phyloP scores from a whole-genome alignment of 192 early-diverging fungal genomes.

The Podila verticillata region DNA sequence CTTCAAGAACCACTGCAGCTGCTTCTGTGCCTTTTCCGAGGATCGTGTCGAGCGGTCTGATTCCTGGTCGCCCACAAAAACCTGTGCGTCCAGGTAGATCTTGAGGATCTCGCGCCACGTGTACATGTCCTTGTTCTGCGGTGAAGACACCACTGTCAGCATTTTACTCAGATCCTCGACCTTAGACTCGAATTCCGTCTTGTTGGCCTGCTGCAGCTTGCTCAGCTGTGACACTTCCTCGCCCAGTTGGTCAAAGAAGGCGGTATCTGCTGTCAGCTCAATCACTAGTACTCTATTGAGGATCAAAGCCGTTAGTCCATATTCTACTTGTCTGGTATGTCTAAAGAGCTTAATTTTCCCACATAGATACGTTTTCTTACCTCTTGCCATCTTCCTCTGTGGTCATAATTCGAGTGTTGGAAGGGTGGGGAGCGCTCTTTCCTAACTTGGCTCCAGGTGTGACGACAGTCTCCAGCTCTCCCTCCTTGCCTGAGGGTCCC shows the following conservation, averaged over 20 bases:
- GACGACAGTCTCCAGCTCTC: constrained; percentile 20
- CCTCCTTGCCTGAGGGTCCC: neutral
- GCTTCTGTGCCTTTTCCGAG: constrained; percentile 62
- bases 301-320: neutral
- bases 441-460: constrained; percentile 22
- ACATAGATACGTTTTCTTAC: constrained; percentile 1
- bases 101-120: constrained; percentile 77
- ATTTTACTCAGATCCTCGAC: constrained; percentile 60
- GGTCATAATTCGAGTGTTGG: constrained; percentile 12
- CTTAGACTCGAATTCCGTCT: constrained; percentile 62
- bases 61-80: constrained; percentile 71
- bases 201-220: constrained; percentile 64
- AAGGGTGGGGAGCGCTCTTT: neutral
- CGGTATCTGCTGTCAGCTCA: constrained; percentile 61
- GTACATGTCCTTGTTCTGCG: constrained; percentile 80
- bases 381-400: constrained; percentile 46
- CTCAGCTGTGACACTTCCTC: constrained; percentile 65
- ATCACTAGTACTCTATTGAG: constrained; percentile 33
- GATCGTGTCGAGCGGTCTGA: constrained; percentile 64
- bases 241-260: constrained; percentile 67
- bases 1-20: constrained; percentile 68
- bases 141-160: constrained; percentile 69
- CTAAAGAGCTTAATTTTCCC: too few species aligned
- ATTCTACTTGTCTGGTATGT: neutral
- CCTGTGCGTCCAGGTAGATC: constrained; percentile 74